A percentile compares a stretch with the other conserved stretches of the same genome.
Conservation (phyloP, 2,329 filamentous ascomycete genomes). For the Sclerotinia sclerotiorum region DNA sequence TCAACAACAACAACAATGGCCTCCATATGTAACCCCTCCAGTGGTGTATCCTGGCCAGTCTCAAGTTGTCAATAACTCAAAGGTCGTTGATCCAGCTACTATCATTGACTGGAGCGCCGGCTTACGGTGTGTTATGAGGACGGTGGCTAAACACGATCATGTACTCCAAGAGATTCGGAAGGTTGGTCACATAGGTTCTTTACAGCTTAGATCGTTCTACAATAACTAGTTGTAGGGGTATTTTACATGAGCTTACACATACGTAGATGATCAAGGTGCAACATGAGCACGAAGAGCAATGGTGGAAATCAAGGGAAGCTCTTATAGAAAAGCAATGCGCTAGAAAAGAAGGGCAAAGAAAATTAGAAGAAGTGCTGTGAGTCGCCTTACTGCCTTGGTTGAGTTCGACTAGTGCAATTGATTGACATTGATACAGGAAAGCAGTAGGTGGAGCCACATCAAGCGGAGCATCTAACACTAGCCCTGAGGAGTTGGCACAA, state of each 20-base stretch:
- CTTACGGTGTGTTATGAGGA: conserved; percentile 51
- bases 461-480: conserved; percentile 34
- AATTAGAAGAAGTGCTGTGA: conserved; percentile 55
- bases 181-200: conserved; percentile 26
- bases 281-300: conserved; percentile 61
- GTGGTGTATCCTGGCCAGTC: neutral
- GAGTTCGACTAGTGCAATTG: neutral
- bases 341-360: conserved; percentile 53
- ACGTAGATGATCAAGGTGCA: conserved; percentile 60
- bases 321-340: conserved; percentile 52
- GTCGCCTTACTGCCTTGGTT: conserved; percentile 31
- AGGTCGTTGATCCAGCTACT: conserved; percentile 44
- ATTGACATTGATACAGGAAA: conserved; percentile 39
- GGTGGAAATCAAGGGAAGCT: conserved; percentile 54
- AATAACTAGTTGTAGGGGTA: neutral
- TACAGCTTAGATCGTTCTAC: neutral
- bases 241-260: conserved; percentile 19
- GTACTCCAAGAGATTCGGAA: conserved; percentile 47
- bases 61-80: conserved; percentile 19
- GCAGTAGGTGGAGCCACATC: conserved; percentile 47
- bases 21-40: conserved; percentile 3
- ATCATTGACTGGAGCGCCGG: conserved; percentile 54
- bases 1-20: conserved; percentile 18
- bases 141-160: conserved; percentile 47
- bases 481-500: conserved; percentile 47